phyloP scores from a whole-genome alignment of 371 early-diverging fungal species.

The Mucor saturninus region DNA sequence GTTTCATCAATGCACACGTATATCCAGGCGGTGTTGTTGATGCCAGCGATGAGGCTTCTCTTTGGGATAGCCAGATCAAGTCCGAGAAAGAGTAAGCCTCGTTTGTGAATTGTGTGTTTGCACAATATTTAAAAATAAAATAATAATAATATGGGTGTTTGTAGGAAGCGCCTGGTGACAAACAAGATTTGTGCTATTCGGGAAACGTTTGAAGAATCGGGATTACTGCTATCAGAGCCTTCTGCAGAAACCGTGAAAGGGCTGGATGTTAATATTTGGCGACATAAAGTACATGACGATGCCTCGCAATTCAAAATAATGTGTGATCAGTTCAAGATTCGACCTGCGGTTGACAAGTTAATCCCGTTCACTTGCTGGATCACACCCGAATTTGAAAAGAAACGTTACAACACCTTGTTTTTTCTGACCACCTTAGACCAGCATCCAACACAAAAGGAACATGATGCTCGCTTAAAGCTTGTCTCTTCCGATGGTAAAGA shows the following conservation, averaged over 20 bases:
- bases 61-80: slow-evolving; percentile 28
- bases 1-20: slow-evolving; percentile 62
- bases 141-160: neutral
- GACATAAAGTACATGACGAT: slow-evolving; percentile 56
- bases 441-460: slow-evolving; percentile 23
- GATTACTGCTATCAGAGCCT: slow-evolving; percentile 63
- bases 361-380: slow-evolving; percentile 78
- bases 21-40: slow-evolving; percentile 72
- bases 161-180: slow-evolving; percentile 22
- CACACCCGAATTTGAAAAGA: slow-evolving; percentile 69
- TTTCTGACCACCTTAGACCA: slow-evolving; percentile 62
- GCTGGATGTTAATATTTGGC: slow-evolving; percentile 48
- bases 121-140: neutral
- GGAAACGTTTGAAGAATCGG: slow-evolving; percentile 86
- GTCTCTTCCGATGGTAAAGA: slow-evolving; percentile 69
- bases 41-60: slow-evolving; percentile 49
- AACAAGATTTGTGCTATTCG: slow-evolving; percentile 75
- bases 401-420: slow-evolving; percentile 80
- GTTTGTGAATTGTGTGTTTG: neutral
- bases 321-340: slow-evolving; percentile 48
- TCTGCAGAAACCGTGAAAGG: slow-evolving; percentile 33
- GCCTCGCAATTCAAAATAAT: slow-evolving; percentile 58
- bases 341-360: slow-evolving; percentile 53
- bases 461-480: slow-evolving; percentile 15
- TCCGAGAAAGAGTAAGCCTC: slow-evolving; percentile 3